Base-by-base conservation (phyloP, 2,329 filamentous ascomycete species). In the Arachnomyces sp. region DNA sequence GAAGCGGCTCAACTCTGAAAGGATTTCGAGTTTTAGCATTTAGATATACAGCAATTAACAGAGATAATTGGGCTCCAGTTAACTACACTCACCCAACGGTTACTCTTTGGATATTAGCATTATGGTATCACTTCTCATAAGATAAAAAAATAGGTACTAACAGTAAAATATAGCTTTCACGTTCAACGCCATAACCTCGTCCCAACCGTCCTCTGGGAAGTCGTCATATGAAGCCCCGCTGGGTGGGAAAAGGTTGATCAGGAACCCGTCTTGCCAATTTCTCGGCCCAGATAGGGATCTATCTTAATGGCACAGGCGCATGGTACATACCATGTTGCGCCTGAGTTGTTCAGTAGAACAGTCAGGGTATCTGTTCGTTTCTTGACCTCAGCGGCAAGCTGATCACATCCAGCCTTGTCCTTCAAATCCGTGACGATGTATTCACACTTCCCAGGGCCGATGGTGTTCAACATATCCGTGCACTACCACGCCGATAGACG, bases 201-300 rank as follows among this genome's bases (percentile, higher is more conserved):
- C 69, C 68, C 68, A 72, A 28, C 62, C 69, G 36, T 60, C 59
- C 48, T 72, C 68, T 0, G 67, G 67, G 45, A 69, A 72, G 46
- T 71, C 57, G 43, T 69, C 65, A 47, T 71, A 72, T 32, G 67
- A 59, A 12, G 61, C 69, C 5, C 68, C 68, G 65, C 52, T 39
- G 13, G 17, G 48, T 21, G 17, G 14, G 7, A n/a, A 17, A 7
- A 28, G 8, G 16, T 18, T 30, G 8, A 7, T 12, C 18, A 9
- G 14, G 25, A 9, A n/a, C n/a, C n/a, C n/a, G n/a, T n/a, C n/a
- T 5, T 17, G 18, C 28, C 3, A n/a, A n/a, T n/a, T n/a, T n/a
- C n/a, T n/a, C n/a, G n/a, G n/a, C n/a, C n/a, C n/a, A n/a, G n/a
- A n/a, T n/a, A n/a, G n/a, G n/a, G n/a, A n/a, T n/a, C n/a, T n/a